Conservation (phyloP, 116 monocot species). For the Papilionanthe hybrid region DNA sequence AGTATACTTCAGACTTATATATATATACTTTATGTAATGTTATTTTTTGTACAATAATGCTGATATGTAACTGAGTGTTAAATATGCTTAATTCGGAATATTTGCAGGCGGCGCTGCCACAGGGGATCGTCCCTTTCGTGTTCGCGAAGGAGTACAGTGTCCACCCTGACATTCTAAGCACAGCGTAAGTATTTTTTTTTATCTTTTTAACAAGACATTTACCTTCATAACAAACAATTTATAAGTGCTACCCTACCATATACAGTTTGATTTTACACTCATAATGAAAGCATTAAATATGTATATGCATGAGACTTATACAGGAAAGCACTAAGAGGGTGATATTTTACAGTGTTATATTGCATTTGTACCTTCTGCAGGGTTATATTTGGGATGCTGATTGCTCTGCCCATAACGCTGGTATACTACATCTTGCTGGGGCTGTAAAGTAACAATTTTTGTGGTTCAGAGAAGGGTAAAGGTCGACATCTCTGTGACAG, state of each 20-base stretch:
- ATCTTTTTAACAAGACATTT: too few relatives aligned
- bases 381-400: slow-evolving; percentile 60
- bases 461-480: background rate
- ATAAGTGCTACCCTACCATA: too few relatives aligned
- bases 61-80: background rate
- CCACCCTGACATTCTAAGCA: slow-evolving; percentile 70
- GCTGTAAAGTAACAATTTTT: slow-evolving; percentile 16
- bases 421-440: slow-evolving; percentile 45
- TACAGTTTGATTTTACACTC: too few relatives aligned
- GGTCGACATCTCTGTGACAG: background rate
- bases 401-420: slow-evolving; percentile 46
- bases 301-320: too few relatives aligned
- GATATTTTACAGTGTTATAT: too few relatives aligned
- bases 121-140: slow-evolving; percentile 60
- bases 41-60: too few relatives aligned
- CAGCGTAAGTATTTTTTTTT: slow-evolving; percentile 28
- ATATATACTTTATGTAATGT: too few relatives aligned
- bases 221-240: too few relatives aligned
- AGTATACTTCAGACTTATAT: too few relatives aligned
- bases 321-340: too few relatives aligned
- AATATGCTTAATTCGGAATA: background rate
- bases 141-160: slow-evolving; percentile 59
- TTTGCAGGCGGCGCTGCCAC: slow-evolving; percentile 52
- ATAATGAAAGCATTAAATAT: too few relatives aligned
- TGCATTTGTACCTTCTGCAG: background rate